Conservation (phyloP, 106 monocot species). For the Iris macrosiphon region DNA sequence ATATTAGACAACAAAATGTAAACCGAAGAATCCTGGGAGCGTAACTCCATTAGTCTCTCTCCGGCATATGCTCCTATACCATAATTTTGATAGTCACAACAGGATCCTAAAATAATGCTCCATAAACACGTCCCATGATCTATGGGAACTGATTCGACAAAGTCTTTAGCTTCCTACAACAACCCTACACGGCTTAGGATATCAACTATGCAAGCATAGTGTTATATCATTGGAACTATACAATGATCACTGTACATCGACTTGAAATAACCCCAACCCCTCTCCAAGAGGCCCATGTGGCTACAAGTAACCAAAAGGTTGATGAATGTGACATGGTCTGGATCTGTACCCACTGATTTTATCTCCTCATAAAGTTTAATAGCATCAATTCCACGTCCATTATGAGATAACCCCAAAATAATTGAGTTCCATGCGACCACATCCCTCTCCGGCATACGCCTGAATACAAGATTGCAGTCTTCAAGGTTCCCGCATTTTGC, state of each 20-base stretch:
- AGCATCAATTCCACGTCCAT: constrained; percentile 41
- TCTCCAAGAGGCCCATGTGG: constrained; percentile 63
- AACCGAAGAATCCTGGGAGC: constrained; percentile 47
- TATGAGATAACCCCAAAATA: constrained; percentile 64
- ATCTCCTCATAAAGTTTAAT: constrained; percentile 60
- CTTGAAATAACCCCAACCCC: constrained; percentile 56
- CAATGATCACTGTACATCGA: constrained; percentile 38
- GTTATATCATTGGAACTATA: constrained; percentile 39
- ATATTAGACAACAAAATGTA: constrained; percentile 58
- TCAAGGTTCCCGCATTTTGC: constrained; percentile 57
- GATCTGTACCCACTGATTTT: constrained; percentile 24
- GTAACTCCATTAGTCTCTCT: constrained; percentile 54
- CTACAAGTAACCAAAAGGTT: constrained; percentile 60
- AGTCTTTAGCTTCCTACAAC: constrained; percentile 43
- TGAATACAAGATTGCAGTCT: constrained; percentile 43
- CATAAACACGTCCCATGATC: constrained; percentile 45
- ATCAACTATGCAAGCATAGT: constrained; percentile 78
- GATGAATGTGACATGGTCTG: constrained; percentile 56
- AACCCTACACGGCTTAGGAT: constrained; percentile 44
- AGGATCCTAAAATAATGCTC: constrained; percentile 68
- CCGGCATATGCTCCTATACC: constrained; percentile 61
- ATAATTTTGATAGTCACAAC: constrained; percentile 25
- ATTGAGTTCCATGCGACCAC: constrained; percentile 69
- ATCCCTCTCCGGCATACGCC: constrained; percentile 44
- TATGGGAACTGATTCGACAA: constrained; percentile 46